These are phyloP conservation scores for Agrocybe chaxingu DNA, from an alignment of 768 basidiomycete genomes.

Conservation along the genomic window DNA sequence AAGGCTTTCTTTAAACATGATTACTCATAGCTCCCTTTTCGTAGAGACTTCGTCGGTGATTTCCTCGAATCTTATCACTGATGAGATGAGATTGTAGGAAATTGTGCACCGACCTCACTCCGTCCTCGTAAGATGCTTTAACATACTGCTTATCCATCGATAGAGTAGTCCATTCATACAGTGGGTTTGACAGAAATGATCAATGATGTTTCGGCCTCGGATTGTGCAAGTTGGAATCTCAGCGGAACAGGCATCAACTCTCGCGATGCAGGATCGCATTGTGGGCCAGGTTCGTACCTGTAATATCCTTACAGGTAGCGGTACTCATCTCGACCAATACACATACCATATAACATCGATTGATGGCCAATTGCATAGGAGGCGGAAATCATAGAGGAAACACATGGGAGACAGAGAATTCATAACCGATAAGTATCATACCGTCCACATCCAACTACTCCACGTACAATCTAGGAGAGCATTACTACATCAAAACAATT, in stretches of 20 bases:
- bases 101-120: too few relatives aligned
- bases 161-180: neutral
- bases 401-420: conserved; percentile 9
- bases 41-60: too few relatives aligned
- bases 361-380: neutral
- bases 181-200: neutral
- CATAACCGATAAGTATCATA: conserved; percentile 24
- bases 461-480: conserved; percentile 28
- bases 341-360: neutral
- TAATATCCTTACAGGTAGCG: neutral
- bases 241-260: neutral
- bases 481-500: conserved; percentile 20
- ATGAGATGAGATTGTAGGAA: too few relatives aligned
- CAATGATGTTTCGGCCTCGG: neutral
- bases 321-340: neutral
- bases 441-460: conserved; percentile 24
- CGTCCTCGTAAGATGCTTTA: too few relatives aligned
- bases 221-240: neutral
- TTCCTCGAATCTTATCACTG: too few relatives aligned
- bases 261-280: too few relatives aligned
- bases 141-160: too few relatives aligned
- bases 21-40: too few relatives aligned
- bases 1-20: too few relatives aligned
- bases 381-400: neutral
- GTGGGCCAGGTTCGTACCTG: neutral